These are phyloP conservation scores for Colletotrichum sp. DNA, from an alignment of 2,329 filamentous ascomycete genomes.

Conservation along the genomic window DNA sequence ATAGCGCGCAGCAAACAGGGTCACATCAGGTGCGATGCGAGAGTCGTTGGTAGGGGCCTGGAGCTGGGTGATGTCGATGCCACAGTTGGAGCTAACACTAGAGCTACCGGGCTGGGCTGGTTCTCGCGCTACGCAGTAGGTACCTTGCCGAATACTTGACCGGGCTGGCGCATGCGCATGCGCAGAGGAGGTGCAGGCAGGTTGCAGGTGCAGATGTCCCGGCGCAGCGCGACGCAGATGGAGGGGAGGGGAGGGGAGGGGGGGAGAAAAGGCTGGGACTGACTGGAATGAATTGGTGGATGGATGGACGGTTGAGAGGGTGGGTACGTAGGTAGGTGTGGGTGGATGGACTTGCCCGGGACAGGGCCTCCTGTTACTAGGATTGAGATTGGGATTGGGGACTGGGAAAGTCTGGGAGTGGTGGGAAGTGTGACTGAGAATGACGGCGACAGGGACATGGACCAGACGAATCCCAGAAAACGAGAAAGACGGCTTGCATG, in stretches of 20 bases:
- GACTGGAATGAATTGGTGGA: background rate
- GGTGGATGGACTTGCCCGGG: background rate
- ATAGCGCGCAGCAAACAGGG: background rate
- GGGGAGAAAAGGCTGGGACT: background rate
- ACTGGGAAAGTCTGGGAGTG: background rate
- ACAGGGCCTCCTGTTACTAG: background rate
- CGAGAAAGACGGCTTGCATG: background rate
- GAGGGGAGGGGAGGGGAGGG: background rate
- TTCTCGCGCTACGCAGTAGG: no score
- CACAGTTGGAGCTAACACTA: background rate
- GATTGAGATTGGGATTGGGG: background rate
- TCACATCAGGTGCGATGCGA: conserved; percentile 14
- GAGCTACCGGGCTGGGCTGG: background rate
- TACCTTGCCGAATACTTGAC: background rate
- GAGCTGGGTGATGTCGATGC: background rate
- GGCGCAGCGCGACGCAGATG: conserved; percentile 12
- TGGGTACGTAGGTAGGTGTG: background rate
- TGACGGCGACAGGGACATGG: conserved; percentile 7
- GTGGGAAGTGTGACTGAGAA: background rate
- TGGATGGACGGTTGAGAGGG: background rate
- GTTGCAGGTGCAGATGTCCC: conserved; percentile 10
- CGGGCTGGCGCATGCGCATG: conserved; percentile 8
- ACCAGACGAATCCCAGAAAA: background rate
- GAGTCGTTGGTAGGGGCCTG: background rate
- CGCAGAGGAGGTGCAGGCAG: background rate